Conservation (phyloP, 331 rosid species). For the Malus hybrid region DNA sequence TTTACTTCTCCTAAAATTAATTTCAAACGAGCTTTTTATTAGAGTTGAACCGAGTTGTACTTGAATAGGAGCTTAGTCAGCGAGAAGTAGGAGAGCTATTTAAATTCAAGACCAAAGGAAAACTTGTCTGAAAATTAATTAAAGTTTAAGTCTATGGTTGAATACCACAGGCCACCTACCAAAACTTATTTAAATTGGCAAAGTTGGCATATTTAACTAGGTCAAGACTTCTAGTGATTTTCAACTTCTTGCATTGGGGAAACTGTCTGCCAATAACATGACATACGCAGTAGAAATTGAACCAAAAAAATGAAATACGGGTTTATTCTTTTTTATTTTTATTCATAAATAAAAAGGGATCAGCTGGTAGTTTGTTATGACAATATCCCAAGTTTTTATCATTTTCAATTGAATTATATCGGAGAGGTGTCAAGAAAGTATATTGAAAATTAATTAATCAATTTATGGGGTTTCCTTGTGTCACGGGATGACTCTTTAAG, state of each 20-base stretch:
- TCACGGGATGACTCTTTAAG: too few species aligned
- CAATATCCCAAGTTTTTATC: background rate
- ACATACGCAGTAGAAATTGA: background rate
- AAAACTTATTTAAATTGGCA: background rate
- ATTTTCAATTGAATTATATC: background rate
- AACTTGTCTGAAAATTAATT: background rate
- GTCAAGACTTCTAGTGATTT: background rate
- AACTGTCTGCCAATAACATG: background rate
- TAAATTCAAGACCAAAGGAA: background rate
- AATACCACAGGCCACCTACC: background rate
- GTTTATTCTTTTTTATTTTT: too few species aligned
- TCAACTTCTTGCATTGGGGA: background rate
- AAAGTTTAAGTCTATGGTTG: background rate
- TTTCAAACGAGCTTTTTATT: background rate
- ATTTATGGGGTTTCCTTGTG: background rate
- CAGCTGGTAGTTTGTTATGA: too few species aligned
- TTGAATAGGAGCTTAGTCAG: background rate
- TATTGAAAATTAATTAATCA: too few species aligned
- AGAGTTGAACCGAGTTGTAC: background rate
- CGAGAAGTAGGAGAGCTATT: background rate
- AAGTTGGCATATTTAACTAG: background rate
- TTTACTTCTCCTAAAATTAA: too few species aligned
- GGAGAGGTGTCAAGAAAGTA: background rate
- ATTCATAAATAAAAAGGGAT: too few species aligned
- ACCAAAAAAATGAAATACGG: too few species aligned